Evolutionary conservation across 352 stramenopile species (phyloP), one percentile per base, ranked within the genome.

Genomic region (Phytophthora capsici): DNA sequence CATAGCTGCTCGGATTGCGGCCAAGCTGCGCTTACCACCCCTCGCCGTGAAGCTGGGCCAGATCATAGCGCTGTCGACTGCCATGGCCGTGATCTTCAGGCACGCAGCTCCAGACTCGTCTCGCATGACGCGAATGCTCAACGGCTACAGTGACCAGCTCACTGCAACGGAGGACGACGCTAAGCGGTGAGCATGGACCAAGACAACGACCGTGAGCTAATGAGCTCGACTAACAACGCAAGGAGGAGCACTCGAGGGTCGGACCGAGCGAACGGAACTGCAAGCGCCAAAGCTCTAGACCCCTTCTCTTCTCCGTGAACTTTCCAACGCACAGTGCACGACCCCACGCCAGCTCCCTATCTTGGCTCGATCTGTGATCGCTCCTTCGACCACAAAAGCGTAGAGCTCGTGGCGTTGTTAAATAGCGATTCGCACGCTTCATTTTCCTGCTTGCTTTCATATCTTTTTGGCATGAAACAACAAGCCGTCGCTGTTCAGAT

Each of bases 61-160:
- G 54, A 69, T 79, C 25, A 58, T 47, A 63, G 50, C 88, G 41
- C 71, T 88, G 16, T 62, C 73, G 2, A 65, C 57, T 2, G 66
- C 79, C 44, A 62, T 89, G 50, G 69, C 69, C 9, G 49, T 78
- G 45, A 66, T 93, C 23, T 82, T 93, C 47, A 69, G 73, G 48
- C 67, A 41, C 30, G 65, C 75, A 28, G 63, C 82, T 57, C 69
- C 58, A 16, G 72, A 85, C 66, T 85, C 75, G 52, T 74, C 59
- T 30, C 63, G 61, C 40, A 46, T 88, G 50, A 77, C 82, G 70
- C 77, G 71, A 30, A 71, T 82, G 43, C 68, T 93, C 25, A 91
- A 85, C 67, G 84, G 84, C 12, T 73, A 78, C 61, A 71, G 57
- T 53, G 45, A 61, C 40, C 45, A 69, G 56, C 20, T 32, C 48